A percentile compares a stretch with the other conserved stretches of the same genome.
phyloP scores from a whole-genome alignment of 352 stramenopile species.

The Globisporangium echinulatum region DNA sequence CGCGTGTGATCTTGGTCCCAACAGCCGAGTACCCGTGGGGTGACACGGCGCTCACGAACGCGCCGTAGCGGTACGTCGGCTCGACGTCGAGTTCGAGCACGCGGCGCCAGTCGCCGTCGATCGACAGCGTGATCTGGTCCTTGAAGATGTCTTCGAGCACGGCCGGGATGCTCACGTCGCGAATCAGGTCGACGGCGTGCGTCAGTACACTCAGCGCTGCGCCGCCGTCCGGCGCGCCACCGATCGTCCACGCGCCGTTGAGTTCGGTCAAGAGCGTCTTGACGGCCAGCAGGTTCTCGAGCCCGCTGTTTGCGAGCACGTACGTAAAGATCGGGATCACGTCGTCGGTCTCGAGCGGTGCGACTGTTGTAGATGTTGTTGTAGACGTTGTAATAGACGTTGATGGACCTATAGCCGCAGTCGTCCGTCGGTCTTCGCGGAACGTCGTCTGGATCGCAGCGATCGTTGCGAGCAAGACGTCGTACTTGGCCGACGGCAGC shows the following conservation, averaged over 20 bases:
- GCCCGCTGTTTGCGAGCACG: slow-evolving; percentile 79
- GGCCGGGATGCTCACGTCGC: slow-evolving; percentile 80
- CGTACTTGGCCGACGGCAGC: slow-evolving; percentile 73
- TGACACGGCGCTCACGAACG: slow-evolving; percentile 72
- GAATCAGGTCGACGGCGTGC: slow-evolving; percentile 82
- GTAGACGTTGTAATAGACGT: slow-evolving; percentile 7
- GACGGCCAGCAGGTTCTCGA: slow-evolving; percentile 80
- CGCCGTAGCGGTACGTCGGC: slow-evolving; percentile 79
- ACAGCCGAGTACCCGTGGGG: slow-evolving; percentile 66
- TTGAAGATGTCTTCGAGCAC: slow-evolving; percentile 88
- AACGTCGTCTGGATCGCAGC: slow-evolving; percentile 73
- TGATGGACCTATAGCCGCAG: not conserved
- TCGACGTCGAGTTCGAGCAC: slow-evolving; percentile 80
- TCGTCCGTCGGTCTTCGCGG: slow-evolving; percentile 36
- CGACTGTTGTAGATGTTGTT: slow-evolving; percentile 37
- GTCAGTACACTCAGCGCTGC: slow-evolving; percentile 64
- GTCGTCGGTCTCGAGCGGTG: slow-evolving; percentile 73
- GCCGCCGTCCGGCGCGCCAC: slow-evolving; percentile 51
- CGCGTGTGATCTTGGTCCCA: slow-evolving; percentile 63
- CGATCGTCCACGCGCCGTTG: slow-evolving; percentile 62
- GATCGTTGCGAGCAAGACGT: slow-evolving; percentile 67
- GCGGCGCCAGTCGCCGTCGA: slow-evolving; percentile 78
- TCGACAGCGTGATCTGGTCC: slow-evolving; percentile 85
- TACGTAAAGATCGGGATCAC: slow-evolving; percentile 88
- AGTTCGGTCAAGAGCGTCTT: slow-evolving; percentile 71